These are phyloP conservation scores for Microsporum audouinii DNA, from an alignment of 2,329 filamentous ascomycete genomes.

Conservation along the genomic window DNA sequence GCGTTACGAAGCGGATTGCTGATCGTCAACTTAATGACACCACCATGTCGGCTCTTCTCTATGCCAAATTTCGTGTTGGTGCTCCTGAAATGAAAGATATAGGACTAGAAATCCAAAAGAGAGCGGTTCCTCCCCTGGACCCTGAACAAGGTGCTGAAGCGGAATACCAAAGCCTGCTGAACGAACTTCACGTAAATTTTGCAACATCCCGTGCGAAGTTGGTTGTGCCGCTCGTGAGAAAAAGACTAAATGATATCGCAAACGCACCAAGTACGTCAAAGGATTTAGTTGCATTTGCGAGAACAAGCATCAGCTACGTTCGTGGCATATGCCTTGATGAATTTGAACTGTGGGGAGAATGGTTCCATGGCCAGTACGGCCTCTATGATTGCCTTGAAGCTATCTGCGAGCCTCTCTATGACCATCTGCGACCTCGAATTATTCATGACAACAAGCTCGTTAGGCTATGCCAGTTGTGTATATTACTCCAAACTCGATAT, in stretches of 20 bases:
- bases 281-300: conserved; percentile 54
- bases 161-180: conserved; percentile 55
- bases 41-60: conserved; percentile 58
- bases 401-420: conserved; percentile 56
- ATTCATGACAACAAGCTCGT: conserved; percentile 56
- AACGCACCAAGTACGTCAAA: conserved; percentile 49
- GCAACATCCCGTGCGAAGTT: conserved; percentile 47
- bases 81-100: conserved; percentile 55
- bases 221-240: conserved; percentile 50
- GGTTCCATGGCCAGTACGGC: conserved; percentile 52
- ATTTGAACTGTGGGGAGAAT: conserved; percentile 55
- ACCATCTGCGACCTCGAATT: conserved; percentile 52
- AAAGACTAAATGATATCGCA: conserved; percentile 46
- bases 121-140: conserved; percentile 49
- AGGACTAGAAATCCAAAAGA: conserved; percentile 56
- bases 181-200: conserved; percentile 54
- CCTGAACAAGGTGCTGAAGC: conserved; percentile 48
- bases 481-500: conserved; percentile 54
- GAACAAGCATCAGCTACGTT: conserved; percentile 53
- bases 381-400: conserved; percentile 57
- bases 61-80: conserved; percentile 58
- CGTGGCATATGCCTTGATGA: conserved; percentile 56
- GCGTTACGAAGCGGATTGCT: conserved; percentile 51
- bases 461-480: conserved; percentile 56
- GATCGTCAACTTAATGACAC: conserved; percentile 60